These are phyloP conservation scores for Globisporangium rhizosaccharum DNA, from an alignment of 352 stramenopile species.

Conservation along the genomic window DNA sequence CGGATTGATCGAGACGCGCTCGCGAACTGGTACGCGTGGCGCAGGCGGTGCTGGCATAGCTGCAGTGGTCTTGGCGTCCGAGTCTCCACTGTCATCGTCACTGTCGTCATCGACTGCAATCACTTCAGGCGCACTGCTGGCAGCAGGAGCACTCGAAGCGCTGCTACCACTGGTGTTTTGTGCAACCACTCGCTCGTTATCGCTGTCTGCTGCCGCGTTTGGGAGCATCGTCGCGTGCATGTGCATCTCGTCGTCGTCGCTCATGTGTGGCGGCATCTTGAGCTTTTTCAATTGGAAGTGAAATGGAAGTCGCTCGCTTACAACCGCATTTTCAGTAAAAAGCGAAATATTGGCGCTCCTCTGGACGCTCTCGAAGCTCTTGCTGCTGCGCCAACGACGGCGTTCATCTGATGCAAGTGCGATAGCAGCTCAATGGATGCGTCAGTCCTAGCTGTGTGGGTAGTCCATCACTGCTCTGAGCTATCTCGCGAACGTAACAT, in stretches of 20 bases:
- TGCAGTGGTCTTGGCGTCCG: background rate
- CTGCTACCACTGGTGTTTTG: background rate
- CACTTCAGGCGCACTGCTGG: background rate
- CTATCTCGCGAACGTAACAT: no score
- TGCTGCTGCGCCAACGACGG: no score
- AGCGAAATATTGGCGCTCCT: no score
- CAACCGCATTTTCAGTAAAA: no score
- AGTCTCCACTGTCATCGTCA: background rate
- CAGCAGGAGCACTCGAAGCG: background rate
- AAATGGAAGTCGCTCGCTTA: background rate
- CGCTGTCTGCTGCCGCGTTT: background rate
- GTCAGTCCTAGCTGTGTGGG: no score
- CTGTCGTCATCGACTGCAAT: background rate
- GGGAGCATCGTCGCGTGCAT: conserved; percentile 16
- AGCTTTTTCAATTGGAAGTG: background rate
- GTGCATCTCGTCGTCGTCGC: conserved; percentile 15
- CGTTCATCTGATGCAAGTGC: no score
- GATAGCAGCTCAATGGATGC: no score
- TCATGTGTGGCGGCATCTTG: background rate
- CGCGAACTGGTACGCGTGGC: background rate
- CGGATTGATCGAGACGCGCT: conserved; percentile 1
- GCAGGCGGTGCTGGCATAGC: conserved; percentile 3
- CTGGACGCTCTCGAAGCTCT: no score
- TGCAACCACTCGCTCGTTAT: background rate
- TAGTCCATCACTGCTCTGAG: no score